Evolutionary conservation across 345 rosid species (phyloP).

Genomic region (Ricinus communis): DNA sequence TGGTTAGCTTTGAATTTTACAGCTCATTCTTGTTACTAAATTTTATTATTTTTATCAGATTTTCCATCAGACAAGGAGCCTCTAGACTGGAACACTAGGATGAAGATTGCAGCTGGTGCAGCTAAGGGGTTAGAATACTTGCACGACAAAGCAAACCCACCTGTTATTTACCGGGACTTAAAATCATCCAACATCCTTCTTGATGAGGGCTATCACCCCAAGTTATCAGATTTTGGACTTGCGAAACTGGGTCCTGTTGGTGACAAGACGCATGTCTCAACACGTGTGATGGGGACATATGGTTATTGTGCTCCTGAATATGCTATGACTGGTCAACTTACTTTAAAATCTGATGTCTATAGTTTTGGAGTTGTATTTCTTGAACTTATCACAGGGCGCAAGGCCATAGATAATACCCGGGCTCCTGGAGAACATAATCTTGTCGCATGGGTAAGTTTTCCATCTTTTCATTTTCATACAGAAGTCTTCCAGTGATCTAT

Average conservation of each 20-base stretch:
- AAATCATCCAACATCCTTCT: slow-evolving; percentile 96
- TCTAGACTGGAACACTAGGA: slow-evolving; percentile 93
- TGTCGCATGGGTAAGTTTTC: slow-evolving; percentile 83
- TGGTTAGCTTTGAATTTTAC: neutral
- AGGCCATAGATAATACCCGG: slow-evolving; percentile 83
- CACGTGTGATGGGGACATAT: slow-evolving; percentile 99
- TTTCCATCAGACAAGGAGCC: slow-evolving; percentile 78
- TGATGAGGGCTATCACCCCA: slow-evolving; percentile 85
- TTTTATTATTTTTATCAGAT: slow-evolving; percentile 47
- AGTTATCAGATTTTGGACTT: slow-evolving; percentile 93
- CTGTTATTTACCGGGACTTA: slow-evolving; percentile 92
- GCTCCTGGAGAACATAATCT: slow-evolving; percentile 91
- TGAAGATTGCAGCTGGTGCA: slow-evolving; percentile 99
- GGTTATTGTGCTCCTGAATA: slow-evolving; percentile 99
- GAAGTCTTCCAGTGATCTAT: neutral
- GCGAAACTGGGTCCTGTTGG: slow-evolving; percentile 99
- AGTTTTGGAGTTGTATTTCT: slow-evolving; percentile 98
- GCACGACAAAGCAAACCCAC: slow-evolving; percentile 96
- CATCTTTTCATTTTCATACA: neutral
- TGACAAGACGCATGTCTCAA: slow-evolving; percentile 96
- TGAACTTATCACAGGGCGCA: slow-evolving; percentile 94
- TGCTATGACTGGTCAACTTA: slow-evolving; percentile 98
- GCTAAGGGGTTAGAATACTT: slow-evolving; percentile 95
- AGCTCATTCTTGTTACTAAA: slow-evolving; percentile 1
- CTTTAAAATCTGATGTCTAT: slow-evolving; percentile 91